Percentiles rank a stretch among this genome's conserved stretches.
Conservation (phyloP, 805 yeast species). For the Cyberlindnera subsufficiens region DNA sequence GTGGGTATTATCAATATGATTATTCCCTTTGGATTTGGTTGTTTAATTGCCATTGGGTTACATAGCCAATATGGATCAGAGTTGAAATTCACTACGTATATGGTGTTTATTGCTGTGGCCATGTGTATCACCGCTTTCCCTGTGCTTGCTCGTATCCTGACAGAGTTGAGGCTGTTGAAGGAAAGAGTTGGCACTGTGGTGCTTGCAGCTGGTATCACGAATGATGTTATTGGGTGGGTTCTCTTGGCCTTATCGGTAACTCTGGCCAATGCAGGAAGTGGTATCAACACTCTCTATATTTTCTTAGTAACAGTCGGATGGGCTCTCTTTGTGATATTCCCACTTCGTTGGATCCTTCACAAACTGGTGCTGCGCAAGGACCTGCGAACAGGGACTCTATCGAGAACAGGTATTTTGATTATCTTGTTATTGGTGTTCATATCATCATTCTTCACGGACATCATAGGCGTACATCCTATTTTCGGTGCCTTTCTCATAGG, state of each 20-base stretch:
- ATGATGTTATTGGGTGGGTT: constrained; percentile 80
- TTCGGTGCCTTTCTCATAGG: constrained; percentile 84
- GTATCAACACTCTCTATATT: constrained; percentile 65
- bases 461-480: constrained; percentile 81
- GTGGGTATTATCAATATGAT: constrained; percentile 73
- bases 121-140: constrained; percentile 85
- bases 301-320: constrained; percentile 62
- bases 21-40: constrained; percentile 76
- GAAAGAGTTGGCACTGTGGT: constrained; percentile 70
- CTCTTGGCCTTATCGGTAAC: constrained; percentile 71
- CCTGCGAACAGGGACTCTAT: constrained; percentile 53
- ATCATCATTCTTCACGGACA: constrained; percentile 75
- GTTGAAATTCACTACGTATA: constrained; percentile 62
- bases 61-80: constrained; percentile 25
- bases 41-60: constrained; percentile 62
- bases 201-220: constrained; percentile 78
- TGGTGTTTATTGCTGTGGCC: constrained; percentile 80
- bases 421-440: constrained; percentile 51
- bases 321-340: constrained; percentile 55
- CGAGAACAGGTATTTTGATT: constrained; percentile 52
- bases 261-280: constrained; percentile 65
- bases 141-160: constrained; percentile 70
- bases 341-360: constrained; percentile 45
- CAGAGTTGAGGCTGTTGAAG: constrained; percentile 63
- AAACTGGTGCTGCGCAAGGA: constrained; percentile 43